Percentiles rank a stretch among this genome's conserved stretches.
phyloP scores from a whole-genome alignment of 2,329 filamentous ascomycete species.

The Diaporthe amygdali region DNA sequence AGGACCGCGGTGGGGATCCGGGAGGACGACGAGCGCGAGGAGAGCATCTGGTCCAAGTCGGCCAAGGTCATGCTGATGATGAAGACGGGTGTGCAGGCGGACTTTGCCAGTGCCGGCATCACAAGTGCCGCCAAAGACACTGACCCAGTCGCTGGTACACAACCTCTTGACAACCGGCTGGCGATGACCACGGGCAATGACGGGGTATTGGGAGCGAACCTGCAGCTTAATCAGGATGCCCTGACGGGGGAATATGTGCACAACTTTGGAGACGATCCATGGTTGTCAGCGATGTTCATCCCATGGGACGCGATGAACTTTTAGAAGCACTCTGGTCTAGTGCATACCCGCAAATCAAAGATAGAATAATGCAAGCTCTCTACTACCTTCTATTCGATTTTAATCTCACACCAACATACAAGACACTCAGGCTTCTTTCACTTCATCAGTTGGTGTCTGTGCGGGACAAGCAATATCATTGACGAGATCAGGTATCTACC shows the following conservation, averaged over 20 bases:
- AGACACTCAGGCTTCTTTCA: too few species aligned
- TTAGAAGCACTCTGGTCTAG: neutral
- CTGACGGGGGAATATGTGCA: conserved; percentile 4
- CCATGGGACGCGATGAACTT: conserved; percentile 25
- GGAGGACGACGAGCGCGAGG: conserved; percentile 18
- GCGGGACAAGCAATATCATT: too few species aligned
- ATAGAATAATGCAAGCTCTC: neutral
- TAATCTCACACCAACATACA: too few species aligned
- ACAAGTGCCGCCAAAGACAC: neutral
- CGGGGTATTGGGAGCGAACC: neutral
- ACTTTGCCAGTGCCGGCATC: neutral
- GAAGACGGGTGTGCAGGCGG: neutral
- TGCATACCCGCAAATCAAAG: too few species aligned
- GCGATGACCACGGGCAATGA: neutral
- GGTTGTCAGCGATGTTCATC: conserved; percentile 25
- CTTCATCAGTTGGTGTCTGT: too few species aligned
- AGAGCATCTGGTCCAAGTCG: neutral
- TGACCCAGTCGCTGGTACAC: neutral
- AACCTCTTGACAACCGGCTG: neutral
- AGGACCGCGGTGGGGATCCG: neutral
- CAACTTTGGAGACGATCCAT: conserved; percentile 21
- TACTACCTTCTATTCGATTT: neutral
- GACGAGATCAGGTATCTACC: too few species aligned
- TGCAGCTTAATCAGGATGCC: conserved; percentile 10
- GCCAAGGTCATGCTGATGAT: neutral